These are phyloP conservation scores for Wickerhamiella hasegawae DNA, from an alignment of 805 yeast species.

Conservation along the genomic window DNA sequence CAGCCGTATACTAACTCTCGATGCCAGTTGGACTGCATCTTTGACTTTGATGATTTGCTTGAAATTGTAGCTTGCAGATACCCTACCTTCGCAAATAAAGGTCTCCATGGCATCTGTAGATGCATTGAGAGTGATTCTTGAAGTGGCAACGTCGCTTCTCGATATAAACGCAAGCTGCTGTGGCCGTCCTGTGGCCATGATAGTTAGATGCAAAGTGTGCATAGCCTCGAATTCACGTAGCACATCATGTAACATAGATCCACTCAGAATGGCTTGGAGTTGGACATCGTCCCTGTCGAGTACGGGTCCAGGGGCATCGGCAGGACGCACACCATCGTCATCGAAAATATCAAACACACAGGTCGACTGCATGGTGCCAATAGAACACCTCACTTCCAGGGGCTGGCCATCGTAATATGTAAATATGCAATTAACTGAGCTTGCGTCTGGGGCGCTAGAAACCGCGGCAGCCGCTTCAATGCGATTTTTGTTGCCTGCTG, in stretches of 20 bases:
- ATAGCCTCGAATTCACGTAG: background rate
- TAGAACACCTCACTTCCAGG: constrained; percentile 5
- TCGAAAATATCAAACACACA: background rate
- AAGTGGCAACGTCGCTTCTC: background rate
- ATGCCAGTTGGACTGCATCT: background rate
- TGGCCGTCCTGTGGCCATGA: background rate
- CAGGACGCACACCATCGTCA: background rate
- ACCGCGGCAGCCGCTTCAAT: no score
- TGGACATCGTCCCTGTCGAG: no score
- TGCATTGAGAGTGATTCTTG: background rate
- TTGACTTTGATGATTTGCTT: constrained; percentile 1
- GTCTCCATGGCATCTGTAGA: no score
- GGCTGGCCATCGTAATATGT: no score
- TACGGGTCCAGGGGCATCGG: no score
- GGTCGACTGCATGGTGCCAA: background rate
- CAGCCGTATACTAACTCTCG: background rate
- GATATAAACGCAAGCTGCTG: background rate
- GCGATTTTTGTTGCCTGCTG: no score
- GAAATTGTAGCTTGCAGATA: no score
- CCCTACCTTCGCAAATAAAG: no score
- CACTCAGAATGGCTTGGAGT: background rate
- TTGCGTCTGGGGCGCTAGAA: no score
- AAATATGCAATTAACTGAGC: no score
- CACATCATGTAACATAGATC: background rate
- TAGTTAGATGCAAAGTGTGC: background rate